Evolutionary conservation across 1,284 basidiomycete species (phyloP).

Genomic region (Pseudozyma sp.): DNA sequence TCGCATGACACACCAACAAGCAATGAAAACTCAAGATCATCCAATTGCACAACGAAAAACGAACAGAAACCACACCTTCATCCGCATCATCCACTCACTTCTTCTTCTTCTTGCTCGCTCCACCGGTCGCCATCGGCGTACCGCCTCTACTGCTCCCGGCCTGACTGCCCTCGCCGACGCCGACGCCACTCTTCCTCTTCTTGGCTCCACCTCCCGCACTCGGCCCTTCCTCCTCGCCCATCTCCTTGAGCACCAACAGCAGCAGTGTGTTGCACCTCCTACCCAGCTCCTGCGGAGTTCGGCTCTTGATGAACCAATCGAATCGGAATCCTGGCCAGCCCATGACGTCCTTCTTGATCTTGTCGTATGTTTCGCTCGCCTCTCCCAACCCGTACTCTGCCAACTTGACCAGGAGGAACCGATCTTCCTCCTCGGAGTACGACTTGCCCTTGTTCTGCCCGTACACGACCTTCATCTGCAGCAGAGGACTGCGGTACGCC

Average conservation of each 20-base stretch:
- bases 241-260: constrained; percentile 87
- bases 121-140: constrained; percentile 17
- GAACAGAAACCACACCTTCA: background rate
- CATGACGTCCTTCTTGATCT: constrained; percentile 94
- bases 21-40: too few relatives aligned
- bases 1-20: too few relatives aligned
- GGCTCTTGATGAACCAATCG: constrained; percentile 98
- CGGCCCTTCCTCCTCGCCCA: constrained; percentile 70
- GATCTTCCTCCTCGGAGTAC: constrained; percentile 95
- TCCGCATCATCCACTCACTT: constrained; percentile 9
- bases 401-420: constrained; percentile 90
- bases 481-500: constrained; percentile 50
- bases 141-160: constrained; percentile 28
- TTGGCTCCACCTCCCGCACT: constrained; percentile 8
- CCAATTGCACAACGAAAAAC: background rate
- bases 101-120: constrained; percentile 33
- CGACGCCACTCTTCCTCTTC: constrained; percentile 24
- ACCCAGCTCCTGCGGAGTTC: constrained; percentile 89
- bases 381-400: constrained; percentile 90
- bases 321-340: constrained; percentile 92
- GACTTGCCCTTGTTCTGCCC: constrained; percentile 79
- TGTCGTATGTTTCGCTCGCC: constrained; percentile 90
- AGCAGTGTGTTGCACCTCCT: constrained; percentile 89
- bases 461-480: constrained; percentile 64
- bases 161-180: constrained; percentile 27